Evolutionary conservation across 2,329 filamentous ascomycete species (phyloP).

Genomic region (Tolypocladium tundrense): DNA sequence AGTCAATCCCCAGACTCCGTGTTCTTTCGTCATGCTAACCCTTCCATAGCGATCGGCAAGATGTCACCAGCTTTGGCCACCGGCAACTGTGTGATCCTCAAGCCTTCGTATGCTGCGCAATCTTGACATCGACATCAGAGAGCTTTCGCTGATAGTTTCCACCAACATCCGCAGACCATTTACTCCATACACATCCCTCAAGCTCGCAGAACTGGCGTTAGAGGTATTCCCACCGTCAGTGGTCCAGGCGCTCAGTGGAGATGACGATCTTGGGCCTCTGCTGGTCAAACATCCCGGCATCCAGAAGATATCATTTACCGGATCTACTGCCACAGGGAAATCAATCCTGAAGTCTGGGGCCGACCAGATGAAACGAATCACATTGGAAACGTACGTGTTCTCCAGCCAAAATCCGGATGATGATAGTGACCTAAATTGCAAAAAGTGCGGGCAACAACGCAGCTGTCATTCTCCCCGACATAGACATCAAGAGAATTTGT

Average conservation of each 20-base stretch:
- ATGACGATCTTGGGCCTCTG: constrained; percentile 47
- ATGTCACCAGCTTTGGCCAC: constrained; percentile 43
- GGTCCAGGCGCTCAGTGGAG: constrained; percentile 48
- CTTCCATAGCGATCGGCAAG: constrained; percentile 35
- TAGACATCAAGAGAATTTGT: neutral
- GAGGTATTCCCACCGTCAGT: constrained; percentile 49
- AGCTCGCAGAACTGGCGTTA: constrained; percentile 44
- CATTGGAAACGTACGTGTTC: constrained; percentile 35
- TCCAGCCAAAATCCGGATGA: neutral
- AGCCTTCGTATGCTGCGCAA: constrained; percentile 28
- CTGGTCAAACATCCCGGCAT: constrained; percentile 46
- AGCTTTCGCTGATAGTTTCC: neutral
- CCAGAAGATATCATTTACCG: constrained; percentile 53
- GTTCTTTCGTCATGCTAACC: neutral
- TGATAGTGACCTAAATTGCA: neutral
- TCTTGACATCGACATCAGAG: neutral
- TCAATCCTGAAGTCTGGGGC: constrained; percentile 43
- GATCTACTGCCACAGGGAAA: constrained; percentile 48
- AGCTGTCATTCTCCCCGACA: neutral
- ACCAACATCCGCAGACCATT: constrained; percentile 22
- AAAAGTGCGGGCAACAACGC: constrained; percentile 2
- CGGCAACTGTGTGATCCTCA: constrained; percentile 32
- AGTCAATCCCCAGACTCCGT: neutral
- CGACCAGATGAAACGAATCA: constrained; percentile 46
- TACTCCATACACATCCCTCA: constrained; percentile 45